Conservation (phyloP, 257 asterid genomes). For the Solanum piurae region DNA sequence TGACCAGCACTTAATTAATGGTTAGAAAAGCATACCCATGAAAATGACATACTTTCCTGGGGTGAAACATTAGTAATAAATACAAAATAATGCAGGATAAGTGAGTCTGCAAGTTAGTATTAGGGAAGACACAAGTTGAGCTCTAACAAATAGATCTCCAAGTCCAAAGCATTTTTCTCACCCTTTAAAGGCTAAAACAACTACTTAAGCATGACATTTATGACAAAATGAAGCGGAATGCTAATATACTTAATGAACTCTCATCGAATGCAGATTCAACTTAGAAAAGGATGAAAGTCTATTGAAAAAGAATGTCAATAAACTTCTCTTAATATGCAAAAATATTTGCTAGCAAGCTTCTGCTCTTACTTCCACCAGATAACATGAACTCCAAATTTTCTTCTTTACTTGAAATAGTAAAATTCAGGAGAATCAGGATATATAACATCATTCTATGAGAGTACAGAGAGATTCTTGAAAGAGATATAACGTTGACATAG, state of each 20-base stretch:
- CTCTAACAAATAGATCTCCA: neutral
- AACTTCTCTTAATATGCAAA: neutral
- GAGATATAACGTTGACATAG: no score
- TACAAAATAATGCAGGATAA: neutral
- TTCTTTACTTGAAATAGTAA: no score
- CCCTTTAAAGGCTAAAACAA: neutral
- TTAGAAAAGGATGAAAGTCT: neutral
- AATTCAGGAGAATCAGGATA: no score
- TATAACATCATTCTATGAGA: no score
- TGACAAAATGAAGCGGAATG: neutral
- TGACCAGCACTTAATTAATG: no score
- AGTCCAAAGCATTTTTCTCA: neutral
- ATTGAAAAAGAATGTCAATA: neutral
- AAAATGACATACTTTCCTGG: no score
- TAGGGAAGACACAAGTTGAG: neutral
- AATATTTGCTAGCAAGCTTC: neutral
- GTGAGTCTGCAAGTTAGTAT: conserved; percentile 7
- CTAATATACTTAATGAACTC: neutral
- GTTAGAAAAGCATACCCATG: no score
- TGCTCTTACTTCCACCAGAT: neutral
- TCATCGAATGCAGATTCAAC: neutral
- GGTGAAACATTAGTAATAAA: no score
- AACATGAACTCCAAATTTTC: neutral
- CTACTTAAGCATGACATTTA: neutral
- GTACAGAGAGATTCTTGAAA: no score